Conservation (phyloP, 148 eudicot species). For the Arctostaphylos glauca region DNA sequence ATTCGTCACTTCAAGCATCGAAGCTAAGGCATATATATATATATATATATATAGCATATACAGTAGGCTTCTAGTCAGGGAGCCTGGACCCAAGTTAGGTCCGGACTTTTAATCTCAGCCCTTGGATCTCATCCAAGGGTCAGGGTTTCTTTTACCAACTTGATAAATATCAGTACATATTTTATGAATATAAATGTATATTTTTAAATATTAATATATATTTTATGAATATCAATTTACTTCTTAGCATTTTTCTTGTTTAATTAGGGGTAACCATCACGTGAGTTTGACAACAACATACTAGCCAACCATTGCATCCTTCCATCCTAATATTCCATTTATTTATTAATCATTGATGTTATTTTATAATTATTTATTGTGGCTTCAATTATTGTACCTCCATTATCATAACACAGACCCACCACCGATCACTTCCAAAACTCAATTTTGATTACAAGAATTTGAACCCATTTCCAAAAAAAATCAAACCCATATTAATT, state of each 20-base stretch:
- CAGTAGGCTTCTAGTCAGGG: too few relatives aligned
- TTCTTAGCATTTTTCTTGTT: too few relatives aligned
- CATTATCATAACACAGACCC: slow-evolving; percentile 8
- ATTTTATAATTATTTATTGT: background rate
- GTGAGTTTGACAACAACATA: slow-evolving; percentile 29
- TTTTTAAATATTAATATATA: too few relatives aligned
- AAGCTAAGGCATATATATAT: background rate
- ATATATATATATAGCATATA: too few relatives aligned
- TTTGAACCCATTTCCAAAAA: background rate
- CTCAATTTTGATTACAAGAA: too few relatives aligned
- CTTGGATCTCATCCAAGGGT: too few relatives aligned
- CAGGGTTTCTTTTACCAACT: too few relatives aligned
- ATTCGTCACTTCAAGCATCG: background rate
- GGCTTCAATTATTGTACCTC: background rate
- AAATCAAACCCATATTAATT: background rate
- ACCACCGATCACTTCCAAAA: background rate
- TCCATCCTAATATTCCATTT: slow-evolving; percentile 8
- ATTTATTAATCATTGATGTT: slow-evolving; percentile 1
- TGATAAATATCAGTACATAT: too few relatives aligned
- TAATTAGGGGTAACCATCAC: slow-evolving; percentile 17
- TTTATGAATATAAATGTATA: too few relatives aligned
- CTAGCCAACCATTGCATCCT: slow-evolving; percentile 34
- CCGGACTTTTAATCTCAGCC: too few relatives aligned
- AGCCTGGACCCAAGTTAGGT: too few relatives aligned
- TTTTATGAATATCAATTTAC: too few relatives aligned